Evolutionary conservation across 345 rosid genomes (phyloP).

Genomic region (Brassica juncea): DNA sequence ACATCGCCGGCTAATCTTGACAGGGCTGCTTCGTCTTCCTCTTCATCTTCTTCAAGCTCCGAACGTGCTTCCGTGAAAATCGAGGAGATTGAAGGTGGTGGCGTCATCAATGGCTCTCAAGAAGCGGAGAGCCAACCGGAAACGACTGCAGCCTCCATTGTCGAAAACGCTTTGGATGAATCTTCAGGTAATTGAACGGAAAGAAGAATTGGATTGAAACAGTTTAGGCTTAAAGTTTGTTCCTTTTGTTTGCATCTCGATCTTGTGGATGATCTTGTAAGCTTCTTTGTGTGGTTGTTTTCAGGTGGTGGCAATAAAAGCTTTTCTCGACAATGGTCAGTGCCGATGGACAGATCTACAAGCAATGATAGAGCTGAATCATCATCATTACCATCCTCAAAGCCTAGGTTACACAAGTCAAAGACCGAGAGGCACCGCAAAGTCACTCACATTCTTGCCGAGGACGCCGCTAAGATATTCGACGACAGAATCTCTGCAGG

Average conservation of each 20-base stretch:
- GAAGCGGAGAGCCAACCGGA: conserved; percentile 37
- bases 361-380: conserved; percentile 34
- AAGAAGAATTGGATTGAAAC: neutral
- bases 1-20: neutral
- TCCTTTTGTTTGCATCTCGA: neutral
- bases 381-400: conserved; percentile 42
- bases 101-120: conserved; percentile 37
- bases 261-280: neutral
- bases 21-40: neutral
- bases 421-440: conserved; percentile 64
- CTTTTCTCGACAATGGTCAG: conserved; percentile 42
- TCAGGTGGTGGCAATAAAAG: conserved; percentile 46
- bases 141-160: conserved; percentile 34
- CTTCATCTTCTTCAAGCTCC: conserved; percentile 42
- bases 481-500: conserved; percentile 67
- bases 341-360: conserved; percentile 38
- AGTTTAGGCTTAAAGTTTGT: neutral
- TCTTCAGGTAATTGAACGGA: conserved; percentile 43
- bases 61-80: conserved; percentile 42
- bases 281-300: neutral
- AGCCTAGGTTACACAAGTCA: conserved; percentile 61
- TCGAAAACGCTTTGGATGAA: conserved; percentile 41
- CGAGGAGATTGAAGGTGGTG: conserved; percentile 45
- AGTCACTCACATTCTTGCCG: conserved; percentile 59
- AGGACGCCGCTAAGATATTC: conserved; percentile 80